These are phyloP conservation scores for Panicum hallii DNA, from an alignment of 202 grass and related monocot genomes.

Conservation along the genomic window DNA sequence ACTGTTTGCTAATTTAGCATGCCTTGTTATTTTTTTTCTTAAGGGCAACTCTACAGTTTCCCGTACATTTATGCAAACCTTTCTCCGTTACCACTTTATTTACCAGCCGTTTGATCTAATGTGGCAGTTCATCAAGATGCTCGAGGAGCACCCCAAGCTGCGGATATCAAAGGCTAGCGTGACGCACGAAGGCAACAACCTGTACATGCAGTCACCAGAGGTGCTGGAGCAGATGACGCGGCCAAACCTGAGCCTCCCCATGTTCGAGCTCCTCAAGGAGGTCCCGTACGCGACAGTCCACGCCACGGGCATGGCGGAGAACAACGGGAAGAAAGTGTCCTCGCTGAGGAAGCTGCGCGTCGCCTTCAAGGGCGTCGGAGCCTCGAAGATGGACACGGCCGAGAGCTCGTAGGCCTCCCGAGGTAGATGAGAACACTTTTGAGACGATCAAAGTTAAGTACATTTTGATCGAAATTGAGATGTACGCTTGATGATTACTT, in stretches of 20 bases:
- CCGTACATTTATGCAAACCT: neutral
- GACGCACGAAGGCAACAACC: conserved; percentile 70
- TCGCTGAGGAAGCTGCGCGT: conserved; percentile 79
- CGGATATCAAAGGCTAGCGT: conserved; percentile 81
- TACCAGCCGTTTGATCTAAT: conserved; percentile 4
- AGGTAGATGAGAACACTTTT: conserved; percentile 5
- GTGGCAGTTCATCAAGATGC: conserved; percentile 81
- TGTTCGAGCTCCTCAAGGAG: conserved; percentile 76
- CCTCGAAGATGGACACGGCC: conserved; percentile 57
- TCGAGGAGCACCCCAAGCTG: conserved; percentile 70
- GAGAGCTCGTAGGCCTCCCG: conserved; percentile 23
- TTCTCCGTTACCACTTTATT: neutral
- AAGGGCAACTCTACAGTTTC: neutral
- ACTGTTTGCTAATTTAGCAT: neutral
- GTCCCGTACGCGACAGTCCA: conserved; percentile 61
- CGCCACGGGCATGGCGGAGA: conserved; percentile 67
- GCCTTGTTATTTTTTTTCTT: neutral
- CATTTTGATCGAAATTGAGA: conserved; percentile 6
- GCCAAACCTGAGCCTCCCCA: conserved; percentile 58
- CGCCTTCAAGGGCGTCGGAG: conserved; percentile 60
- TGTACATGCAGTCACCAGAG: conserved; percentile 97
- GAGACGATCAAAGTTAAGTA: conserved; percentile 8
- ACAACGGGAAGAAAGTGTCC: conserved; percentile 78
- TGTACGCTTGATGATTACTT: neutral
- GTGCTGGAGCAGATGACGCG: conserved; percentile 92